These are phyloP conservation scores for Glaciozyma antarctica DNA, from an alignment of 768 basidiomycete genomes.

Conservation along the genomic window DNA sequence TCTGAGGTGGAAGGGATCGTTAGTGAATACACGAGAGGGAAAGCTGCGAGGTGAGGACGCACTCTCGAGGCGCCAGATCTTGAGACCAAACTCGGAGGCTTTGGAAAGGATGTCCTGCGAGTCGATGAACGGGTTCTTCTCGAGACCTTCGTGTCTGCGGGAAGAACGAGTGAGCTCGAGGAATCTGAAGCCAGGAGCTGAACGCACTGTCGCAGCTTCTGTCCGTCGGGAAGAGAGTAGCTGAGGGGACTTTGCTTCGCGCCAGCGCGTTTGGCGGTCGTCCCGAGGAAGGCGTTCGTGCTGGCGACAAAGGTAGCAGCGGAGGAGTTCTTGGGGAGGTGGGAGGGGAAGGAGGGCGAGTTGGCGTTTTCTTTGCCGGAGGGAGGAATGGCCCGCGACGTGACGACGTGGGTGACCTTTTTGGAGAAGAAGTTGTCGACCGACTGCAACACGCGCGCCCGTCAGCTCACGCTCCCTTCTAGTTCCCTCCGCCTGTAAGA, in stretches of 20 bases:
- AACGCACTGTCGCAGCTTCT: slow-evolving; percentile 23
- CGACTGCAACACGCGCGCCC: slow-evolving; percentile 45
- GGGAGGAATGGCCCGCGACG: slow-evolving; percentile 42
- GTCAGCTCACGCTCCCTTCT: neutral
- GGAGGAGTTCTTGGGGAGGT: neutral
- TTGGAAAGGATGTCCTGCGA: slow-evolving; percentile 51
- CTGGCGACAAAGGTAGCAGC: neutral
- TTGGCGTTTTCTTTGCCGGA: slow-evolving; percentile 23
- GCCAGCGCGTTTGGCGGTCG: neutral
- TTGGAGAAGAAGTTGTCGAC: slow-evolving; percentile 83
- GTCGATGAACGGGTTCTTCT: slow-evolving; percentile 37
- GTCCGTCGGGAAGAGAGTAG: slow-evolving; percentile 19
- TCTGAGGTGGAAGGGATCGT: slow-evolving; percentile 34
- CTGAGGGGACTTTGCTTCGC: slow-evolving; percentile 17
- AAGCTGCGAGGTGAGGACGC: slow-evolving; percentile 16
- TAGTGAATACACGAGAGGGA: neutral
- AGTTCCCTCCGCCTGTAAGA: neutral
- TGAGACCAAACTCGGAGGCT: slow-evolving; percentile 62
- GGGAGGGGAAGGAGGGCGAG: slow-evolving; percentile 1
- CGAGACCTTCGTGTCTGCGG: slow-evolving; percentile 8
- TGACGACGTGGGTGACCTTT: slow-evolving; percentile 78
- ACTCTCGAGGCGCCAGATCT: slow-evolving; percentile 68
- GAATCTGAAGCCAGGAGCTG: neutral
- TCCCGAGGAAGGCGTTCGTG: slow-evolving; percentile 1
- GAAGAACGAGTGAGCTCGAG: too few species aligned